These are phyloP conservation scores for Ricinus communis DNA, from an alignment of 345 rosid species.

Conservation along the genomic window DNA sequence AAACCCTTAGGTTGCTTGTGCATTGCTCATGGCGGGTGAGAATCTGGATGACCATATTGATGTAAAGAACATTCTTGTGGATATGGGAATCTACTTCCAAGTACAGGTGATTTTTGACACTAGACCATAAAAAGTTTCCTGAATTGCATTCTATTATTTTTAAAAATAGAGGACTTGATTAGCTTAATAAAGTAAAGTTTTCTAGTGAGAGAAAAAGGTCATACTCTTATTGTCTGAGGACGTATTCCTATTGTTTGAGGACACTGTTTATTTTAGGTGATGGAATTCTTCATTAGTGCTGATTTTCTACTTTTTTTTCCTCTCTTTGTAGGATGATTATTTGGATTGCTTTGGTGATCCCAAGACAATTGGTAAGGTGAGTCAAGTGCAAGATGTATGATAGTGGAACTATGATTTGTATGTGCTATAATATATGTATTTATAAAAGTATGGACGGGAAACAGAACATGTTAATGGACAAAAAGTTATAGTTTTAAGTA, in stretches of 20 bases:
- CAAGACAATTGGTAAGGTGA: constrained; percentile 46
- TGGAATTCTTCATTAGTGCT: background rate
- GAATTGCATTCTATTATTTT: background rate
- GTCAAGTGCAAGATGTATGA: background rate
- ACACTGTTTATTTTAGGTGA: background rate
- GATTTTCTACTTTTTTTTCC: background rate
- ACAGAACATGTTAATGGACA: no score
- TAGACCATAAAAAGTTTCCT: no score
- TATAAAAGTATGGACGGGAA: no score
- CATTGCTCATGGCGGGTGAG: constrained; percentile 45
- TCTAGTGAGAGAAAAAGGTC: background rate
- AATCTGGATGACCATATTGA: constrained; percentile 37
- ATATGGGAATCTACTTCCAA: constrained; percentile 51
- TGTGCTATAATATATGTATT: background rate
- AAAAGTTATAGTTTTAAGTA: no score
- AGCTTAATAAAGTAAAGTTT: background rate
- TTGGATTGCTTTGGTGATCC: constrained; percentile 48
- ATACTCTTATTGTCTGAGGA: background rate
- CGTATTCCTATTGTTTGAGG: background rate
- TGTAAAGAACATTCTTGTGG: constrained; percentile 38
- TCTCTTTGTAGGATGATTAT: constrained; percentile 42
- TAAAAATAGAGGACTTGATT: background rate
- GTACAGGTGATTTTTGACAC: constrained; percentile 34
- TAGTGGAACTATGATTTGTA: background rate
- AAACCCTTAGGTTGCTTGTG: constrained; percentile 42